phyloP scores from a whole-genome alignment of 305 asterid species.

The Caryopteris hybrid region DNA sequence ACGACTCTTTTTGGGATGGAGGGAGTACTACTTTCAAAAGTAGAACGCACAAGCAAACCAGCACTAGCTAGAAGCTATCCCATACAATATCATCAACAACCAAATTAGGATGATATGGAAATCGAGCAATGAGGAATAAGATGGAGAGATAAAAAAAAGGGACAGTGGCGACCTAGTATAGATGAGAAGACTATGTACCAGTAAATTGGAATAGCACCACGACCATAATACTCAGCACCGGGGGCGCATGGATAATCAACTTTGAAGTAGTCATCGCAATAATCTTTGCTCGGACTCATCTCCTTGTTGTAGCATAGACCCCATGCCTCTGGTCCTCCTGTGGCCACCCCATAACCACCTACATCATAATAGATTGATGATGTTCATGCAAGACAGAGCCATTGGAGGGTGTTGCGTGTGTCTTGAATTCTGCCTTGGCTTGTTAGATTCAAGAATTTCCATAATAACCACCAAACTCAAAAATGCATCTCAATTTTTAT shows the following conservation, averaged over 20 bases:
- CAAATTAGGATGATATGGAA: background rate
- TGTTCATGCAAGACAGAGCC: background rate
- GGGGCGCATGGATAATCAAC: conserved; percentile 68
- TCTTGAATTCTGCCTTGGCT: background rate
- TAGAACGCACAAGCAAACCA: background rate
- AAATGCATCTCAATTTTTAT: background rate
- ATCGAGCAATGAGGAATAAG: background rate
- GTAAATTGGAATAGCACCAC: conserved; percentile 88
- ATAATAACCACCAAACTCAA: too few relatives aligned
- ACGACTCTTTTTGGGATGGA: too few relatives aligned
- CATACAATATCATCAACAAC: background rate
- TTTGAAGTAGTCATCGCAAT: conserved; percentile 67
- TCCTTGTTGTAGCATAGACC: conserved; percentile 88
- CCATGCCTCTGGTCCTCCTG: conserved; percentile 73
- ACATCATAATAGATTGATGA: conserved; percentile 14
- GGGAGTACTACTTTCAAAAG: background rate
- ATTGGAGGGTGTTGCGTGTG: background rate
- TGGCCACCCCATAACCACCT: conserved; percentile 90
- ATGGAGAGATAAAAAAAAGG: background rate
- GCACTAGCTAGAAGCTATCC: background rate
- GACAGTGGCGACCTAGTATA: too few relatives aligned
- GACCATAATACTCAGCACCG: conserved; percentile 76
- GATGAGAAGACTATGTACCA: conserved; percentile 37
- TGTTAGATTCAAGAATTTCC: background rate
- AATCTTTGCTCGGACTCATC: conserved; percentile 75